These are phyloP conservation scores for Neofusicoccum cordaticola DNA, from an alignment of 2,329 filamentous ascomycete genomes.

Conservation along the genomic window DNA sequence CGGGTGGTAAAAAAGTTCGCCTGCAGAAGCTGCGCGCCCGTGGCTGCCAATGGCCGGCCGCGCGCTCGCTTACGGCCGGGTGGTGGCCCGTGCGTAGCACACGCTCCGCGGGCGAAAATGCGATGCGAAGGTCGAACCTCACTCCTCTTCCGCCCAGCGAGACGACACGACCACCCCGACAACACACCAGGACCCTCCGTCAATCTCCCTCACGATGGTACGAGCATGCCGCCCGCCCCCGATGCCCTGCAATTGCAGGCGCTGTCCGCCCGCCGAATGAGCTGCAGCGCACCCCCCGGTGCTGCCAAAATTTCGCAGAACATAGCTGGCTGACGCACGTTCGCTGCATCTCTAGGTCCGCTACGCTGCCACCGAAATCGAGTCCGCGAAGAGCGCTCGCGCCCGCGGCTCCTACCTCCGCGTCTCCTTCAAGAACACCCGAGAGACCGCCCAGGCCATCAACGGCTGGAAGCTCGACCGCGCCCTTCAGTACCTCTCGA, in stretches of 20 bases:
- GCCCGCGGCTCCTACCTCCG: conserved; percentile 98
- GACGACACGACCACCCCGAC: conserved; percentile 23
- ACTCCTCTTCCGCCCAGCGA: conserved; percentile 18
- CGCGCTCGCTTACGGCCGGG: conserved; percentile 14
- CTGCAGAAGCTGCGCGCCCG: conserved; percentile 14
- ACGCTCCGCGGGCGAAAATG: conserved; percentile 17
- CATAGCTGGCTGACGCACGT: conserved; percentile 9
- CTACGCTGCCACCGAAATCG: conserved; percentile 90
- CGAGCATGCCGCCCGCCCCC: conserved; percentile 20
- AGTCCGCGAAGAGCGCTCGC: conserved; percentile 89
- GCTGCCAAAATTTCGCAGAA: conserved; percentile 3
- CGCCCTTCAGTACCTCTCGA: conserved; percentile 95
- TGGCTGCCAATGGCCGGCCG: conserved; percentile 8
- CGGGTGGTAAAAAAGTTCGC: conserved; percentile 15
- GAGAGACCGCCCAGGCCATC: conserved; percentile 98
- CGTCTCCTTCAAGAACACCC: conserved; percentile 99
- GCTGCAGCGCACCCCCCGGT: not conserved
- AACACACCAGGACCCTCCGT: conserved; percentile 33
- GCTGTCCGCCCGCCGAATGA: conserved; percentile 4
- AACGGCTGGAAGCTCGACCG: conserved; percentile 98
- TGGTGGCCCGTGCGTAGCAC: conserved; percentile 6
- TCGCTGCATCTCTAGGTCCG: conserved; percentile 64
- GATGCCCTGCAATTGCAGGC: conserved; percentile 1
- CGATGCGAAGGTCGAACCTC: conserved; percentile 25
- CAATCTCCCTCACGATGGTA: conserved; percentile 44